Percentiles rank a stretch among this genome's conserved stretches.
Evolutionary conservation across 352 stramenopile species (phyloP).

Genomic region (Phytophthora pluvialis): DNA sequence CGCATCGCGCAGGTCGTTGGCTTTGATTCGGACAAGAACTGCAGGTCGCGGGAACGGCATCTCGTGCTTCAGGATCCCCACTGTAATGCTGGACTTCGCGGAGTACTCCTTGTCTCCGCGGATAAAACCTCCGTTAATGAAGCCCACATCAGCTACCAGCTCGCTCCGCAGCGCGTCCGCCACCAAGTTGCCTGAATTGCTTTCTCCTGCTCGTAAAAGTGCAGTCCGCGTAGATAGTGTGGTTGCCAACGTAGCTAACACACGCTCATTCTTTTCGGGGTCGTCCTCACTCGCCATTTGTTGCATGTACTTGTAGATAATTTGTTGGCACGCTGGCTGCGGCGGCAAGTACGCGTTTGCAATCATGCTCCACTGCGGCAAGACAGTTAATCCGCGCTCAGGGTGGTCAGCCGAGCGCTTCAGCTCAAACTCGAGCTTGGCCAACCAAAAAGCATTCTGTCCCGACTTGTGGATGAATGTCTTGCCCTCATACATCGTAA

Average conservation of each 20-base stretch:
- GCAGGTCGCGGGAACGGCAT: conserved; percentile 85
- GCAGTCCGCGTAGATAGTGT: conserved; percentile 79
- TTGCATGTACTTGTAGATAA: conserved; percentile 77
- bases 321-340: conserved; percentile 63
- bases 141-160: conserved; percentile 66
- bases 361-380: conserved; percentile 87
- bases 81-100: conserved; percentile 69
- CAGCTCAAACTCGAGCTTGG: conserved; percentile 77
- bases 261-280: conserved; percentile 43
- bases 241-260: conserved; percentile 57
- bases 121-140: conserved; percentile 92
- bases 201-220: conserved; percentile 70
- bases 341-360: conserved; percentile 63
- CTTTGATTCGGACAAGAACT: conserved; percentile 74
- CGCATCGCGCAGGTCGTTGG: conserved; percentile 66
- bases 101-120: conserved; percentile 81
- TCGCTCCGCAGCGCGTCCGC: conserved; percentile 78
- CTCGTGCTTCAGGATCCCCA: conserved; percentile 81
- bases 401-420: conserved; percentile 44
- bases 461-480: conserved; percentile 92
- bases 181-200: conserved; percentile 81
- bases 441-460: conserved; percentile 90
- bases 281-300: conserved; percentile 67
- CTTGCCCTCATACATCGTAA: conserved; percentile 80
- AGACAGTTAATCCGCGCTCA: conserved; percentile 52